Percentiles rank a stretch among this genome's conserved stretches.
Conservation (phyloP, 2,329 filamentous ascomycete genomes). For the Fusarium sp. region DNA sequence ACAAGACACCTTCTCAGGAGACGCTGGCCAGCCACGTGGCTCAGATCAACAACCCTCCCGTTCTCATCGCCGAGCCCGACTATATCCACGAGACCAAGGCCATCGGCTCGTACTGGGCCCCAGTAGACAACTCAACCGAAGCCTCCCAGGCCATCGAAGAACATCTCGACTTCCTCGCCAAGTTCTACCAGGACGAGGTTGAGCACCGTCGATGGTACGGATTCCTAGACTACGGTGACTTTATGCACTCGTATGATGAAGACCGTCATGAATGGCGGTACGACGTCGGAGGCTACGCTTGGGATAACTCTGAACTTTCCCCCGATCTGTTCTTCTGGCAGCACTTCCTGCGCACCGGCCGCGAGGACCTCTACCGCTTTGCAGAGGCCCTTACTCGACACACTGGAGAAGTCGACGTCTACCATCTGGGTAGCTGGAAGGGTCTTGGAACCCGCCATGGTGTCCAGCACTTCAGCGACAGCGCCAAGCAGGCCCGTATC, state of each 20-base stretch:
- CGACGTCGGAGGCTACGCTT: constrained; percentile 70
- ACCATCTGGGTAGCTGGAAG: constrained; percentile 66
- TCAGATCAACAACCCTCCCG: constrained; percentile 61
- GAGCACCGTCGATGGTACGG: constrained; percentile 69
- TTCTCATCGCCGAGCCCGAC: constrained; percentile 57
- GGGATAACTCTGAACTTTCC: constrained; percentile 72
- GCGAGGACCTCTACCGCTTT: constrained; percentile 65
- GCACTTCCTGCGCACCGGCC: constrained; percentile 67
- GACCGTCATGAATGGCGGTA: constrained; percentile 70
- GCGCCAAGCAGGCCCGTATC: constrained; percentile 69
- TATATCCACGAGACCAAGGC: constrained; percentile 63
- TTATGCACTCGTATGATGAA: constrained; percentile 69
- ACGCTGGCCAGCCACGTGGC: constrained; percentile 55
- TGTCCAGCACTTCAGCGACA: constrained; percentile 69
- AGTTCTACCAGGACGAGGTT: constrained; percentile 64
- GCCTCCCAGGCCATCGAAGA: constrained; percentile 54
- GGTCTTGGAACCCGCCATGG: constrained; percentile 70
- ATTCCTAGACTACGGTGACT: constrained; percentile 69
- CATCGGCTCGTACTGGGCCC: constrained; percentile 64
- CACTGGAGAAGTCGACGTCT: constrained; percentile 68
- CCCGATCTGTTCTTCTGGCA: constrained; percentile 71
- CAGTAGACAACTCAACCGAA: constrained; percentile 45
- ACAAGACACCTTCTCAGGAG: constrained; percentile 60
- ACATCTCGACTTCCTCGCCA: constrained; percentile 64
- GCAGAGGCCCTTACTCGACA: constrained; percentile 68